A percentile compares a stretch with the other conserved stretches of the same genome.
Evolutionary conservation across 257 asterid genomes (phyloP).

Genomic region (Datura wrightii): DNA sequence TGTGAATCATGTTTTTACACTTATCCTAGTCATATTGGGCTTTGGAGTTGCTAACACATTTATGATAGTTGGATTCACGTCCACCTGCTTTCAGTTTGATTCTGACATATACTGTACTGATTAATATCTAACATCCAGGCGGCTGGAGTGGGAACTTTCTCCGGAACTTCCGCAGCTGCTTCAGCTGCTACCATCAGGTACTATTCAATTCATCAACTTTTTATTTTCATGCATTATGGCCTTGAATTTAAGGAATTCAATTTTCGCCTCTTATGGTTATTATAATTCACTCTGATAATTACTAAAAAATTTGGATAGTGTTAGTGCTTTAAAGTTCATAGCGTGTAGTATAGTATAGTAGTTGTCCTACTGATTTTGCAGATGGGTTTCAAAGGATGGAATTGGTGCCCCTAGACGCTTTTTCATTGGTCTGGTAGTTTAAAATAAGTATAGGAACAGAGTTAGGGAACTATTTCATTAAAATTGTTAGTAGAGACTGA

Average conservation of each 20-base stretch:
- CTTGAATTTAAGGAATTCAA: constrained; percentile 9
- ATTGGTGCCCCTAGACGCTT: constrained; percentile 97
- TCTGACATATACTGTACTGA: constrained; percentile 35
- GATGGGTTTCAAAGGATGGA: constrained; percentile 99
- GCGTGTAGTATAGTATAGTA: constrained; percentile 19
- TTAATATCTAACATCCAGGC: constrained; percentile 62
- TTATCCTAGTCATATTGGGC: background rate
- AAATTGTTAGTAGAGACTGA: constrained; percentile 15
- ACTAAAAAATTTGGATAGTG: background rate
- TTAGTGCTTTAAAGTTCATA: constrained; percentile 34
- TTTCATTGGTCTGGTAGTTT: constrained; percentile 70
- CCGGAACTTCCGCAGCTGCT: constrained; percentile 86
- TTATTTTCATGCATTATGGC: constrained; percentile 14
- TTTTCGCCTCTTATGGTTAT: constrained; percentile 3
- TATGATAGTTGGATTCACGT: background rate
- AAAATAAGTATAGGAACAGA: constrained; percentile 10
- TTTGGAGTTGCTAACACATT: background rate
- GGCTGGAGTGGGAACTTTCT: constrained; percentile 89
- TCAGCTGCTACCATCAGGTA: constrained; percentile 93
- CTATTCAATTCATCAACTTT: background rate
- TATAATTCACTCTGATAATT: background rate
- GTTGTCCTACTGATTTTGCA: constrained; percentile 42
- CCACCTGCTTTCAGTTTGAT: constrained; percentile 23
- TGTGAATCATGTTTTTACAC: constrained; percentile 25
- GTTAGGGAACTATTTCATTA: background rate